Evolutionary conservation across 2,329 filamentous ascomycete genomes (phyloP).

Genomic region (Graphiopsis chlorocephala): DNA sequence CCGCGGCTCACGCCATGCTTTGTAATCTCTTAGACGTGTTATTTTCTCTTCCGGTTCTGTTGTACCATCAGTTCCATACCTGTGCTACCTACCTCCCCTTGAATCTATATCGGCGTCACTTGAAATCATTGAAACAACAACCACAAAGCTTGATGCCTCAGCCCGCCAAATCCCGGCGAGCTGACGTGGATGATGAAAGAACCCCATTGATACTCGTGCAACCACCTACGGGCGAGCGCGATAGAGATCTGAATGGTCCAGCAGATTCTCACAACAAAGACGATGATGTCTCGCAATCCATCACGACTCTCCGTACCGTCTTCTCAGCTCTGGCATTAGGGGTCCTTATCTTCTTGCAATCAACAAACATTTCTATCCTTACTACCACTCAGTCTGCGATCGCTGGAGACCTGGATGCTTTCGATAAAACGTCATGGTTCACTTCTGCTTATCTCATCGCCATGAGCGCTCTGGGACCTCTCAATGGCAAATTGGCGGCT

Average conservation of each 20-base stretch:
- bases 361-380: constrained; percentile 74
- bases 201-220: constrained; percentile 11
- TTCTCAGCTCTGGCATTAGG: constrained; percentile 24
- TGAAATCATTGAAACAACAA: not conserved
- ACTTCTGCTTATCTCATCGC: constrained; percentile 72
- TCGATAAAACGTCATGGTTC: constrained; percentile 74
- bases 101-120: not conserved
- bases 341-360: constrained; percentile 38
- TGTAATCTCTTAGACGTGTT: not conserved
- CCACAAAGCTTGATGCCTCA: not conserved
- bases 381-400: constrained; percentile 77
- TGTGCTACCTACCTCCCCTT: not conserved
- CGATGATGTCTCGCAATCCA: constrained; percentile 11
- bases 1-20: not conserved
- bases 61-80: not conserved
- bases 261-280: not conserved
- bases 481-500: constrained; percentile 69
- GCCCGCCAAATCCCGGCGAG: not conserved
- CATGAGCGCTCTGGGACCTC: constrained; percentile 59
- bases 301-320: constrained; percentile 4
- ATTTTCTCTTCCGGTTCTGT: not conserved
- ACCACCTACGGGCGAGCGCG: not conserved
- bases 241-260: not conserved
- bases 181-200: constrained; percentile 3
- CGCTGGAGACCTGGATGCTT: constrained; percentile 70